Evolutionary conservation across 495 filamentous ascomycete species (phyloP).

Genomic region (Ramalina intermedia): DNA sequence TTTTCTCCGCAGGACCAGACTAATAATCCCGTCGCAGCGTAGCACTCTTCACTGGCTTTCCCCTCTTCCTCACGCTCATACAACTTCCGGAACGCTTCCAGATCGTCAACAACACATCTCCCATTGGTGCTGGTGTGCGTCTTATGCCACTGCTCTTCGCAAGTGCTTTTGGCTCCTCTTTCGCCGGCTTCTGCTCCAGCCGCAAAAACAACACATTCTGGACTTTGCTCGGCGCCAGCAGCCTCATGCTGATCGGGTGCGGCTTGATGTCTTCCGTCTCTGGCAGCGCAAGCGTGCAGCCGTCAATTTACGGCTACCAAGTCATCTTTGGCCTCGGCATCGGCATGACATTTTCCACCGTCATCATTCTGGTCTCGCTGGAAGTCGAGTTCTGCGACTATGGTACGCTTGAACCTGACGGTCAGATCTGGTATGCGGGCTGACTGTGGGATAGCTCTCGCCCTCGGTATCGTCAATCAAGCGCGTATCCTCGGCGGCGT

Average conservation of each 20-base stretch:
- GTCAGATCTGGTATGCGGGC: background rate
- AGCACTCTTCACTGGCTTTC: slow-evolving; percentile 32
- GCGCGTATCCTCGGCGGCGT: slow-evolving; percentile 42
- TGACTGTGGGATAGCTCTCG: slow-evolving; percentile 26
- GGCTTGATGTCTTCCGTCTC: slow-evolving; percentile 32
- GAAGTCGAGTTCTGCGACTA: slow-evolving; percentile 32
- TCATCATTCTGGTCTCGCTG: slow-evolving; percentile 36
- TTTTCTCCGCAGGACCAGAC: background rate
- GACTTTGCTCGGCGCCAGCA: slow-evolving; percentile 29
- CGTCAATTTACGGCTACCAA: slow-evolving; percentile 35
- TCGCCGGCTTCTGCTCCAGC: slow-evolving; percentile 4
- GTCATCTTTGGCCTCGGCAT: slow-evolving; percentile 40
- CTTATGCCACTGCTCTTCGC: slow-evolving; percentile 37
- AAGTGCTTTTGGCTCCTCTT: slow-evolving; percentile 6
- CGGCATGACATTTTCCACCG: slow-evolving; percentile 35
- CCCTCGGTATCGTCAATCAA: slow-evolving; percentile 41
- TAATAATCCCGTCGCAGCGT: background rate
- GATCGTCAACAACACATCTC: slow-evolving; percentile 33
- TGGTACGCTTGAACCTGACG: slow-evolving; percentile 18
- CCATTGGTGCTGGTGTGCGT: slow-evolving; percentile 36
- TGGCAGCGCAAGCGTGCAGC: slow-evolving; percentile 17
- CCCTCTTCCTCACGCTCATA: slow-evolving; percentile 40
- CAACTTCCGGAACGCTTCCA: slow-evolving; percentile 48
- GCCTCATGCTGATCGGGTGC: slow-evolving; percentile 36
- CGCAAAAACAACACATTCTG: slow-evolving; percentile 33